These are phyloP conservation scores for Talaromyces pinophilus DNA, from an alignment of 2,329 filamentous ascomycete genomes.

Conservation along the genomic window DNA sequence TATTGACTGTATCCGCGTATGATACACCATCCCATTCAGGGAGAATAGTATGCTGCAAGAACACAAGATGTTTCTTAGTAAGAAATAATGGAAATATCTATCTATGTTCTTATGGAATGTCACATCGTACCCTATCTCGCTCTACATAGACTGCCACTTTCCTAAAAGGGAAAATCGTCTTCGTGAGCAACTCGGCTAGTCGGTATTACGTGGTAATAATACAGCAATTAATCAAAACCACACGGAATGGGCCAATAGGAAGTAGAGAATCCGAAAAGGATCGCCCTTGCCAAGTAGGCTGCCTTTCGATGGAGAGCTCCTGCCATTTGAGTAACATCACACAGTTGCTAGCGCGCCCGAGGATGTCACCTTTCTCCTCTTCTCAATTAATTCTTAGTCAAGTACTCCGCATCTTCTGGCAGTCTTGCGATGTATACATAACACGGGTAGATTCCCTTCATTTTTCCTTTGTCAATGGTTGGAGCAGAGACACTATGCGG, in stretches of 20 bases:
- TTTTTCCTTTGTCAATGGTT: not conserved
- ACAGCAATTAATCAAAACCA: not conserved
- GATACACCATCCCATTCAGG: too few species aligned
- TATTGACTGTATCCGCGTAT: not conserved
- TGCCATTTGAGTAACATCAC: conserved; percentile 7
- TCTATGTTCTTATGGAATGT: not conserved
- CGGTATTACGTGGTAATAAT: not conserved
- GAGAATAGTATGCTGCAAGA: not conserved
- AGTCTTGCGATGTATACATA: not conserved
- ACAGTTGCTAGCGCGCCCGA: not conserved
- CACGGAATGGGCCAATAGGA: not conserved
- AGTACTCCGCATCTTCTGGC: not conserved
- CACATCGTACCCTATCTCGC: not conserved
- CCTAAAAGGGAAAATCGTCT: not conserved
- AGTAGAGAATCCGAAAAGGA: not conserved
- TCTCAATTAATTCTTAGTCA: not conserved
- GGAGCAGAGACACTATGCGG: not conserved
- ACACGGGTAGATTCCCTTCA: not conserved
- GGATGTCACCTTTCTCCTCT: conserved; percentile 11
- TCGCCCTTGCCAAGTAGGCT: conserved; percentile 9
- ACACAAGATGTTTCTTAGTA: not conserved
- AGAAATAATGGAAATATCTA: not conserved
- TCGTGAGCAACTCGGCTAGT: not conserved
- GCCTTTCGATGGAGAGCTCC: not conserved
- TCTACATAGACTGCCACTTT: not conserved